Base-by-base conservation (phyloP, 2,329 filamentous ascomycete species). In the Sarocladiaceae sp. region DNA sequence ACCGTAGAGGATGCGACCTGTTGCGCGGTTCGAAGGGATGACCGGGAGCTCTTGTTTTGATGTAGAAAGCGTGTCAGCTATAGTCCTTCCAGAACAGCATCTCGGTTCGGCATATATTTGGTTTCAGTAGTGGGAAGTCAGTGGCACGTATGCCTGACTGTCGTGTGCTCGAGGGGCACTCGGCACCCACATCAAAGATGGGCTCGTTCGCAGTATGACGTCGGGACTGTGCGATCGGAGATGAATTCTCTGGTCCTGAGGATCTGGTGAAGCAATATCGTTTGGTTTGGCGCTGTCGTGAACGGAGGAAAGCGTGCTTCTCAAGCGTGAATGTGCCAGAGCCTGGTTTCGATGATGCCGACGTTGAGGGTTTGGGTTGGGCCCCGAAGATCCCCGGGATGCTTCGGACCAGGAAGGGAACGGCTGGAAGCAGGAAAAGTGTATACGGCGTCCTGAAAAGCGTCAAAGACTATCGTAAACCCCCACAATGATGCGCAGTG, bases 121-220 rank as follows among this genome's bases (percentile, higher is more conserved):
- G 10, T 28, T 6, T n/a, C 40, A 28, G 22, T 26, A 13, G 12
- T 7, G 25, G 22, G 22, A 12, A 26, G 40, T 20, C 3, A 11
- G 15, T 26, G 40, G 23, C 15, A 7, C 11, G 22, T n/a, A 26
- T 11, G 7, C 40, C 40, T 11, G 15, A 22, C 22, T 20, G 40
- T 44, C 26, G 44, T 33, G n/a, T 29, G 23, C 44, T 48, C 26
- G 44, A 48, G 44, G 44, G 44, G 44, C 44, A 48, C 28, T 33
- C 26, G 44, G 44, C 44, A 48, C 44, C 44, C 44, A 33, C 44
- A 48, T 48, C 44, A 48, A 48, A 20, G 40, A 20, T n/a, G 18
- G 33, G 8, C 33, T 36, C 33, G 33, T 36, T 17, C 33, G 33
- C 12, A 17, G 18, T 8, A 17, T n/a, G 15, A 36, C 15, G 33